phyloP scores from a whole-genome alignment of 2,329 filamentous ascomycete species.

The Lecanicillium sp. region DNA sequence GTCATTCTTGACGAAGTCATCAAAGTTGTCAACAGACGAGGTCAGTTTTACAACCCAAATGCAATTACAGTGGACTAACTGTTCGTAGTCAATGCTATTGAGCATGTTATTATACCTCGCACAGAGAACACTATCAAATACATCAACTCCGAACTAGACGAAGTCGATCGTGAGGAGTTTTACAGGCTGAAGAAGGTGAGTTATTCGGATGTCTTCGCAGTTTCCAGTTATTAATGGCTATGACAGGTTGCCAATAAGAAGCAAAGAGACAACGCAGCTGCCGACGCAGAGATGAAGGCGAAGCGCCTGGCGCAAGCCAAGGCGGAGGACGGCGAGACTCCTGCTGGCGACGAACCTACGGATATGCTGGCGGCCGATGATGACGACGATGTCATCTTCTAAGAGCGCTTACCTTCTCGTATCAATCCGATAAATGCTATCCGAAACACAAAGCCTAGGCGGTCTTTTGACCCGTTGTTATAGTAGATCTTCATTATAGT shows the following conservation, averaged over 20 bases:
- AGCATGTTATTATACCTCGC: constrained; percentile 93
- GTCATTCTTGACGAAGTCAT: constrained; percentile 98
- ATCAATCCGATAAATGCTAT: constrained; percentile 7
- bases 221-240: constrained; percentile 4
- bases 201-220: background rate
- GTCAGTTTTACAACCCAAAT: constrained; percentile 37
- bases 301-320: constrained; percentile 52
- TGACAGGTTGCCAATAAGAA: constrained; percentile 69
- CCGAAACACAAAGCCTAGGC: background rate
- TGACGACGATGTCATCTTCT: constrained; percentile 85
- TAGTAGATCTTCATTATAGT: constrained; percentile 8
- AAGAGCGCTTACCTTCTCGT: constrained; percentile 16
- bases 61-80: constrained; percentile 18
- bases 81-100: constrained; percentile 78
- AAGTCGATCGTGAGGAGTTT: constrained; percentile 96
- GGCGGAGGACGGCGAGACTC: constrained; percentile 22
- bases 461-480: constrained; percentile 2
- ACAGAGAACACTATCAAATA: constrained; percentile 99
- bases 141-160: constrained; percentile 97
- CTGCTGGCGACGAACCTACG: constrained; percentile 37
- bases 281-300: constrained; percentile 69
- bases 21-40: constrained; percentile 96
- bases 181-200: constrained; percentile 83
- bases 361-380: constrained; percentile 72
- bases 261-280: constrained; percentile 65